phyloP scores from a whole-genome alignment of 805 yeast genomes.

The Candida boidinii region DNA sequence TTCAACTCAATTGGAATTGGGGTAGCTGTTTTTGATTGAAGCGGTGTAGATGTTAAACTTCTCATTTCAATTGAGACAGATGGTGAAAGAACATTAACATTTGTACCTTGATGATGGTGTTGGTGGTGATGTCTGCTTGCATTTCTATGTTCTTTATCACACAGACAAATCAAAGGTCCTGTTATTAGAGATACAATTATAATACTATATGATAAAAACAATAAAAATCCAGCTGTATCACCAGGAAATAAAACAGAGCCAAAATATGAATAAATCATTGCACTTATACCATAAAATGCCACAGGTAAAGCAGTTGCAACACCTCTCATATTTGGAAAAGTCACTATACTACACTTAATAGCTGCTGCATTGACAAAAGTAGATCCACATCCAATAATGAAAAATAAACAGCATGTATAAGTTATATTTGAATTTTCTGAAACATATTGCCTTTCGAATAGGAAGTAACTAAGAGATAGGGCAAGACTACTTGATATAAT shows the following conservation, averaged over 20 bases:
- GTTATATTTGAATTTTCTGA: conserved; percentile 27
- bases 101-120: no score
- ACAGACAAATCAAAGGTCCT: conserved; percentile 35
- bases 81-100: no score
- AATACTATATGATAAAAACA: conserved; percentile 35
- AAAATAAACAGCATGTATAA: conserved; percentile 37
- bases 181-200: conserved; percentile 33
- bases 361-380: conserved; percentile 57
- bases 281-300: conserved; percentile 69
- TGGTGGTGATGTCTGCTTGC: conserved; percentile 4
- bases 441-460: conserved; percentile 44
- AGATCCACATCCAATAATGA: conserved; percentile 59
- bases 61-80: not conserved
- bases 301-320: conserved; percentile 70
- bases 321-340: conserved; percentile 60
- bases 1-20: no score
- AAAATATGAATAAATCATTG: conserved; percentile 53
- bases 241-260: conserved; percentile 47
- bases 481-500: conserved; percentile 40
- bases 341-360: conserved; percentile 66
- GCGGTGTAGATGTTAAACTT: conserved; percentile 3
- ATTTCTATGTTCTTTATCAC: conserved; percentile 27
- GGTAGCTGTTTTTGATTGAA: not conserved
- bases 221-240: conserved; percentile 46
- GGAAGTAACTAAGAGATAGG: conserved; percentile 47